Conservation (phyloP, 768 basidiomycete genomes). For the Suillus spraguei region DNA sequence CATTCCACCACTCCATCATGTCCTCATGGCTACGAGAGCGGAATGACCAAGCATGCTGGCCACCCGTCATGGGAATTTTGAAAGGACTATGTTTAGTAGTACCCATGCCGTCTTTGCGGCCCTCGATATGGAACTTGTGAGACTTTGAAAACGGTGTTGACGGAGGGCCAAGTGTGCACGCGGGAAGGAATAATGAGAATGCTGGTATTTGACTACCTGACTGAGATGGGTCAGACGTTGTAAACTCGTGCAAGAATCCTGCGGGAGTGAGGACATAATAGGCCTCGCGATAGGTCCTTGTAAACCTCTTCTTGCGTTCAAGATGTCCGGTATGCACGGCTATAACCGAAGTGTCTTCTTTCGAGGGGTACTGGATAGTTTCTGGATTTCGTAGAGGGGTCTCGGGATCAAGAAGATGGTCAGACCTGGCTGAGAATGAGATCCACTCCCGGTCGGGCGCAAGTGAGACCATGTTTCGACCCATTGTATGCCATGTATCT, state of each 20-base stretch:
- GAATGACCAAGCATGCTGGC: slow-evolving; percentile 85
- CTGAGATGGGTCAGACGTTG: slow-evolving; percentile 68
- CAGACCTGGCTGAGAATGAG: slow-evolving; percentile 87
- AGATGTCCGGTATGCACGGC: slow-evolving; percentile 88
- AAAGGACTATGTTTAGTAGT: slow-evolving; percentile 61
- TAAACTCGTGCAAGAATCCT: slow-evolving; percentile 94
- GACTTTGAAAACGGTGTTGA: slow-evolving; percentile 63
- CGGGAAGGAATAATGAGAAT: slow-evolving; percentile 90
- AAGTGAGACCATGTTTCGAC: slow-evolving; percentile 73
- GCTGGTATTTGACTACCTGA: slow-evolving; percentile 57
- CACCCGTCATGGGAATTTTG: slow-evolving; percentile 36
- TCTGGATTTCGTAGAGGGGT: slow-evolving; percentile 86
- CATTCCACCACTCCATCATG: slow-evolving; percentile 99
- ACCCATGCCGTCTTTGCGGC: slow-evolving; percentile 79
- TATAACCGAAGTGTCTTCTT: slow-evolving; percentile 84
- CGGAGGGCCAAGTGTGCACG: slow-evolving; percentile 95
- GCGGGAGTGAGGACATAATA: slow-evolving; percentile 95
- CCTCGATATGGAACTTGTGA: slow-evolving; percentile 98
- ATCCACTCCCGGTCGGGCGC: slow-evolving; percentile 95
- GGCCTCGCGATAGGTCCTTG: slow-evolving; percentile 78
- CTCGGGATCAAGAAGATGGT: slow-evolving; percentile 96
- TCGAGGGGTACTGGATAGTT: slow-evolving; percentile 82
- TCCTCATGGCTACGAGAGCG: slow-evolving; percentile 88
- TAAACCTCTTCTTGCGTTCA: slow-evolving; percentile 96
- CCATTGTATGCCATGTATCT: slow-evolving; percentile 73